Base-by-base conservation (phyloP, 441 rosid species). In the Rhodomyrtus psidioides region DNA sequence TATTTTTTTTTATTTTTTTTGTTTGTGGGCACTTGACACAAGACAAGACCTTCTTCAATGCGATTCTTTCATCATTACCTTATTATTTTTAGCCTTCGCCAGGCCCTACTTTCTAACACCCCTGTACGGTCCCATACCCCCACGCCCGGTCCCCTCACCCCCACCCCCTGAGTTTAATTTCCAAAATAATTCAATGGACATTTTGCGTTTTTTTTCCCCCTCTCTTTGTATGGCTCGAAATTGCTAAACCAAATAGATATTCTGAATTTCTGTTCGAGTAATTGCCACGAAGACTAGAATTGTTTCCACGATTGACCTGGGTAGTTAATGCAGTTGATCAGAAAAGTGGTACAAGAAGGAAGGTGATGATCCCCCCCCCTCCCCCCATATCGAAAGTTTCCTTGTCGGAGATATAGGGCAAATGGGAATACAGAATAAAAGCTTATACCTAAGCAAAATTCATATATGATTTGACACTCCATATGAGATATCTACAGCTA, bases 31-130 rank as follows among this genome's bases (percentile, higher is more conserved):
- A 83, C 21, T 65, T 84, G 86, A 84, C 86, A 84, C 81, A 42
- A 82, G 82, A 87, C 84, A 81, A 76, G 46, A 27, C 83, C 81
- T 58, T 85, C 85, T 84, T 87, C 51, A 87, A 84, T 84, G 82
- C 84, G 87, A 86, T 86, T 83, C 84, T 84, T 87, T 79, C 88
- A 87, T 87, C 88, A 87, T 87, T 87, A 87, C 88, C 88, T 87
- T 87, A 87, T 87, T 87, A 87, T 87, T 87, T 84, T 84, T 62
- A 74, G 85, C 85, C 53, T 55, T 82, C 70, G 82, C 30, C 82
- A 82, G 81, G 83, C 56, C 88, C 85, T 76, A 57, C 58, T 83
- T 83, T 83, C 76, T 27, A 49, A 82, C 65, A 26, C 42, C 83
- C 58, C 51, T 42, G 83, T 82, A 65, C 81, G 34, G 51, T 70